Base-by-base conservation (phyloP, 768 basidiomycete species). In the Suillus plorans region DNA sequence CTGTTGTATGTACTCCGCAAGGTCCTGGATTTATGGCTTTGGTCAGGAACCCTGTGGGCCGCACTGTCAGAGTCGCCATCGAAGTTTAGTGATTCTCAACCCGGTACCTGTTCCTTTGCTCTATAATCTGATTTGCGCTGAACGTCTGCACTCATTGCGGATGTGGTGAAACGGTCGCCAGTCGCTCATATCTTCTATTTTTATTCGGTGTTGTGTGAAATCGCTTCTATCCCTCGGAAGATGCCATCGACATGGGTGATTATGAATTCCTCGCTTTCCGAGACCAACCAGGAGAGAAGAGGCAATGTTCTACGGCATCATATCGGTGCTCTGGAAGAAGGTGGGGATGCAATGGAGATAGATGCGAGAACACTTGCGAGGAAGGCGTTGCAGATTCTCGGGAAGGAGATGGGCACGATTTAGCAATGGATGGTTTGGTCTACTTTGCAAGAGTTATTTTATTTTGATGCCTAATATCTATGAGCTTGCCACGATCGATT, bases 121-220 rank as follows among this genome's bases (percentile, higher is more conserved):
- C 36, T 14, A 14, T 61, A 16, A 55, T 42, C 34, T 69, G 56
- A 57, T 42, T 61, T 36, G 22, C 6, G 20, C 20, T 52, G 45
- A 37, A 37, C 44, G 25, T 25, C 85, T 14, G 78, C 79, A 14
- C 79, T 92, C 4, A 82, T 96, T 25, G 81, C 88, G 0, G 88
- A 94, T 65, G 85, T 90, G 0, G 85, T 90, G 18, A 86, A 86
- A 68, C 86, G 91, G 1, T 95, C 95, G 1, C 76, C 86, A 0
- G 82, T 87, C 20, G 94, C 91, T 0, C 95, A 97, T 70, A 78
- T 98, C 13, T 97, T 97, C 83, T 88, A 95, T 72, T 88, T 97
- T 64, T 96, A 96, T 71, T 79, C 86, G 0, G 77, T 91, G 2
- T 75, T 97, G 5, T 90, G 91, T 69, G 89, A 94, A 70, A 89